phyloP scores from a whole-genome alignment of 202 grass and related monocot species.

The Bolboschoenoplectus hybrid region DNA sequence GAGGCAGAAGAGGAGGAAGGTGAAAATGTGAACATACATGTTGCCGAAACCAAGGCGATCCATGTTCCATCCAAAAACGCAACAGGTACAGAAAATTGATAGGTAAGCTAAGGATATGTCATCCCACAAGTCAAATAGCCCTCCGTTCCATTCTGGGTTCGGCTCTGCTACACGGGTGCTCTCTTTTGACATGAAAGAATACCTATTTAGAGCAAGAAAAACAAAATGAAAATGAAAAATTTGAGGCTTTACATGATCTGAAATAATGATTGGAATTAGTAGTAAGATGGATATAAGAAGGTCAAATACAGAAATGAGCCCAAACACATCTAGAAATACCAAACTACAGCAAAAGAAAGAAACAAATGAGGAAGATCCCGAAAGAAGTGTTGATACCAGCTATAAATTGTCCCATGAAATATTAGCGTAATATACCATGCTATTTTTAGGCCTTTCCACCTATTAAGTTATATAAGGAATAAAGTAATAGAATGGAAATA shows the following conservation, averaged over 20 bases:
- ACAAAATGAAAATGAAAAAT: background rate
- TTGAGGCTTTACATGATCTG: background rate
- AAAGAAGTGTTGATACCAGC: background rate
- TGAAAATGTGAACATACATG: constrained; percentile 67
- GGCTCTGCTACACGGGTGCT: background rate
- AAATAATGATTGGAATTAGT: background rate
- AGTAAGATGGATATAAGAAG: background rate
- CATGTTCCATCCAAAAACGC: constrained; percentile 83
- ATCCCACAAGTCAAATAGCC: constrained; percentile 64
- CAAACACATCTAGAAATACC: background rate
- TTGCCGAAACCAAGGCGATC: constrained; percentile 69
- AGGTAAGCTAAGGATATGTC: constrained; percentile 73
- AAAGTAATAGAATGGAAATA: background rate
- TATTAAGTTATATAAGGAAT: background rate
- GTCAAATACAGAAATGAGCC: background rate
- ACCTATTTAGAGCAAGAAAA: constrained; percentile 43
- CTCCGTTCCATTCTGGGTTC: constrained; percentile 47
- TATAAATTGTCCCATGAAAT: background rate
- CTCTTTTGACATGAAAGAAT: constrained; percentile 29
- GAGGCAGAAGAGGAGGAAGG: constrained; percentile 77
- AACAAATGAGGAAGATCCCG: background rate
- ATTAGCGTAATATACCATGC: background rate
- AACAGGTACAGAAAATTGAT: constrained; percentile 80
- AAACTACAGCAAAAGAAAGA: background rate
- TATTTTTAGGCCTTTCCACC: background rate